These are phyloP conservation scores for barrel medic (Medicago truncatula) DNA, from an alignment of 306 rosid species.

Conservation along the genomic window MtrunA17r5.0-ANR NC_053047.1:23848501-23849000, in stretches of 20 bases:
- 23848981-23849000: conserved; percentile 68
- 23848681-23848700: no score
- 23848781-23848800: conserved; percentile 31
- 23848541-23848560: conserved; percentile 33
- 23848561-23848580: background rate
- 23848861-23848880: conserved; percentile 72
- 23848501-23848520: no score
- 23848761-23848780: conserved; percentile 9
- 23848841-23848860: conserved; percentile 47
- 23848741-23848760: conserved; percentile 17
- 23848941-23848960: conserved; percentile 12
- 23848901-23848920: conserved; percentile 75
- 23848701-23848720: background rate
- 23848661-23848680: conserved; percentile 30
- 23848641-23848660: conserved; percentile 6
- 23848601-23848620: conserved; percentile 33
- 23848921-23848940: conserved; percentile 40
- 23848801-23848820: conserved; percentile 44
- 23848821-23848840: conserved; percentile 75
- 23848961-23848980: conserved; percentile 70
- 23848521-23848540: conserved; percentile 33
- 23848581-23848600: conserved; percentile 44
- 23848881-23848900: conserved; percentile 81
- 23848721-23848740: background rate
- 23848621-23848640: conserved; percentile 49